Evolutionary conservation across 352 stramenopile species (phyloP).

Genomic region (Phytophthora gonapodyides): DNA sequence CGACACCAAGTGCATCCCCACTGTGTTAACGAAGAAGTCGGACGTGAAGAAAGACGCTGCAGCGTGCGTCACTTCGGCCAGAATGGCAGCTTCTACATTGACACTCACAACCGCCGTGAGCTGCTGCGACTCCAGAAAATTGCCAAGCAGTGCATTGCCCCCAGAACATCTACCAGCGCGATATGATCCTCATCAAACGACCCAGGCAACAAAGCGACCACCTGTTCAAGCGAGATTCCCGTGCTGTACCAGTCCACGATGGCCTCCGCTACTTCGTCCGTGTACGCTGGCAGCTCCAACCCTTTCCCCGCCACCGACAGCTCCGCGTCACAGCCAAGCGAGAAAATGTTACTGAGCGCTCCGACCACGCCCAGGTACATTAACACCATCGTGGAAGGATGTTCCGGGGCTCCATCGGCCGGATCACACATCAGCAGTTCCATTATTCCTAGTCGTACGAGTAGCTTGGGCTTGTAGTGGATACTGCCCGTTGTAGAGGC

Average conservation of each 20-base stretch:
- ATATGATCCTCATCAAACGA: conserved; percentile 32
- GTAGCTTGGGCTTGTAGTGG: background rate
- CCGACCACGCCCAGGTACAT: conserved; percentile 45
- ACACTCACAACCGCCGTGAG: conserved; percentile 45
- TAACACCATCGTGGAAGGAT: conserved; percentile 39
- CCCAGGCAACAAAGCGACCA: conserved; percentile 30
- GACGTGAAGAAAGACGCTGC: conserved; percentile 35
- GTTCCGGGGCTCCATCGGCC: conserved; percentile 36
- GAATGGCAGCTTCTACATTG: conserved; percentile 42
- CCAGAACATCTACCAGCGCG: conserved; percentile 37
- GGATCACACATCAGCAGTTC: conserved; percentile 28
- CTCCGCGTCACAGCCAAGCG: conserved; percentile 34
- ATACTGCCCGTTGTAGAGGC: conserved; percentile 5
- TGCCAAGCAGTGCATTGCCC: conserved; percentile 19
- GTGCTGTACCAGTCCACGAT: conserved; percentile 34
- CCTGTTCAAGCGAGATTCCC: conserved; percentile 32
- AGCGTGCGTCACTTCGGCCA: conserved; percentile 46
- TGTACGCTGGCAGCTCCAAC: conserved; percentile 29
- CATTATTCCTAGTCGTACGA: conserved; percentile 18
- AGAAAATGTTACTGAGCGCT: conserved; percentile 51
- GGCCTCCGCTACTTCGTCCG: conserved; percentile 25
- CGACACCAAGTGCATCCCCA: conserved; percentile 42
- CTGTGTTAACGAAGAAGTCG: conserved; percentile 38
- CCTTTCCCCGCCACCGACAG: conserved; percentile 19
- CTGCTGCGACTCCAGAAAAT: conserved; percentile 37